Base-by-base conservation (phyloP, 768 basidiomycete species). In the Wakefieldia striispora region DNA sequence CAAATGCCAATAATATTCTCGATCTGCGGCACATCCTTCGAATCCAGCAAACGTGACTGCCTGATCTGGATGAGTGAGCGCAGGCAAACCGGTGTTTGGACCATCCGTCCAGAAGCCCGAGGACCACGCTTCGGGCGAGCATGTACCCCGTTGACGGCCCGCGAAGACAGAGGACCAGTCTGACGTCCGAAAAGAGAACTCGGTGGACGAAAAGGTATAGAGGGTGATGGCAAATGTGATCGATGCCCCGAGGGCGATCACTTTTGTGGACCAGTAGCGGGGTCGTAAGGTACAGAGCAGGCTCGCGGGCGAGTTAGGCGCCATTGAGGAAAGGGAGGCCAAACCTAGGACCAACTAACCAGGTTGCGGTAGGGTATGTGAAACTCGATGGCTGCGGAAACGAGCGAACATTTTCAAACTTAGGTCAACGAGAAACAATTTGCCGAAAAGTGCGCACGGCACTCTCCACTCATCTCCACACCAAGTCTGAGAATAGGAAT, bases 1-100 rank as follows among this genome's bases (percentile, higher is more conserved):
- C 21, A 86, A 69, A 61, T 86, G 84, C 84, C 83, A 86, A 49
- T 67, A 68, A 54, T 75, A 77, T 63, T 86, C 84, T 45, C 83
- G 72, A 47, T 77, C 75, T 55, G 78, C 79, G 17, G 84, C 83
- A 54, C 84, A 86, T 26, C 82, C 82, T 47, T 75, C 68, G 31
- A 83, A 75, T 6, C 82, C 82, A n/a, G 78, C 72, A 55, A 84
- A 78, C 4, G 51, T 60, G 39, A 81, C 64, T 7, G 73, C 76
- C 50, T 85, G 77, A 26, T 74, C 69, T 11, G 60, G 57, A 17
- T 57, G 45, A 3, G 68, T 68, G 66, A 81, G 73, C 37, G 51
- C 55, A 37, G 65, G 49, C 34, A 66, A 45, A 29, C 67, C 67
- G 8, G 71, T 67, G 8, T 70, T 68, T 8, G 71, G 65, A n/a